Base-by-base conservation (phyloP, 2,329 filamentous ascomycete genomes). In the Zelopaecilomyces penicillatus region DNA sequence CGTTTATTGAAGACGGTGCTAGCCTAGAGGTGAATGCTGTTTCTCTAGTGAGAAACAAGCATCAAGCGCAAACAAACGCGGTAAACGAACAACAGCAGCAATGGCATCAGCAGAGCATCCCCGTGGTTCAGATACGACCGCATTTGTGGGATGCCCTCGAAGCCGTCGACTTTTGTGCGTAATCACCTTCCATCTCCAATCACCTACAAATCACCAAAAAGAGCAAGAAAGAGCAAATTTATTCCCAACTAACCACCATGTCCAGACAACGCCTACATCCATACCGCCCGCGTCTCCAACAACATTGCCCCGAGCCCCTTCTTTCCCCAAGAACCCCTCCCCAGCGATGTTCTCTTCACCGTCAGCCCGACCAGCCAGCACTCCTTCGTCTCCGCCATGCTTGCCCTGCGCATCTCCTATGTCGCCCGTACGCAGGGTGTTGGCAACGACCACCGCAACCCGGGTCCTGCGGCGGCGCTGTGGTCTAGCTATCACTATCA, bases 401-500 rank as follows among this genome's bases (percentile, higher is more conserved):
- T 42, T 27, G 40, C 35, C 9, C 35, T 34, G 28, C 39, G 40
- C 27, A 42, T 46, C 10, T 29, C 40, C 6, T 26, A 31, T 11
- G 29, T 46, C 10, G 28, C 39, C 30, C 40, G 34, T 6, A 29
- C 37, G 19, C 39, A 46, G 29, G 39, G 40, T 4, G 27, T 43
- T 4, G 37, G 37, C 40, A 34, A 37, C 10, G 36, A 46, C 19
- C 39, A 39, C 4, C 30, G 27, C 30, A 34, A 39, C 32, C 11
- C 31, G 3, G 44, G 44, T 27, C 39, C 44, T 7, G 44, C 37
- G 26, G 41, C 19, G 5, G 27, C 34, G 31, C 34, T 46, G 4
- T 46, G 44, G 44, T 9, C 39, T 11, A 37, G 30, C 30, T 46
- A 42, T 12, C 42, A 39, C 30, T 36, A 37, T 3, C 40, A 46